phyloP scores from a whole-genome alignment of 1,139 yeast genomes.

The Geotrichum australiense region DNA sequence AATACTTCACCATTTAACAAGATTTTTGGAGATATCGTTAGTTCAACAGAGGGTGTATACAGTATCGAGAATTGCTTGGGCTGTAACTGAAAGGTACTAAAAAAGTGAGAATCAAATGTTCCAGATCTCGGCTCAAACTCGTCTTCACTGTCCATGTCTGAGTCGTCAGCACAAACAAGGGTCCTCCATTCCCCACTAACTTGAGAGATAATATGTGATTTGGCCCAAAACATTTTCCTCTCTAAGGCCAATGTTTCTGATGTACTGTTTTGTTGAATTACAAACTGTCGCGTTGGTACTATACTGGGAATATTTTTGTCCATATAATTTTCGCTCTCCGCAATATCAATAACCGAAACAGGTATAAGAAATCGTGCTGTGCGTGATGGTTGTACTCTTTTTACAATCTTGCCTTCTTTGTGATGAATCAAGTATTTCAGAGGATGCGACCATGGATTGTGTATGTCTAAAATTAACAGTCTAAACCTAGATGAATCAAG shows the following conservation, averaged over 20 bases:
- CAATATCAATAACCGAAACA: not conserved
- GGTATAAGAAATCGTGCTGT: constrained; percentile 1
- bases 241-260: not conserved
- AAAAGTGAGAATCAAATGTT: no score
- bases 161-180: not conserved
- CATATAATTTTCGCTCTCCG: not conserved
- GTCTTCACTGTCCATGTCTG: not conserved
- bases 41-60: no score
- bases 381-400: not conserved
- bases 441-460: not conserved
- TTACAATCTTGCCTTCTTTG: not conserved
- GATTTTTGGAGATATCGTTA: no score
- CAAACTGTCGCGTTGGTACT: constrained; percentile 5
- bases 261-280: not conserved
- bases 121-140: not conserved
- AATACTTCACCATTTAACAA: no score
- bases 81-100: no score
- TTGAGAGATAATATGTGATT: not conserved
- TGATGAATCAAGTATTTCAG: not conserved
- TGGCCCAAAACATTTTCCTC: constrained; percentile 1
- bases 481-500: not conserved
- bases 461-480: not conserved
- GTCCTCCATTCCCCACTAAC: not conserved
- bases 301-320: not conserved
- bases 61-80: no score